Base-by-base conservation (phyloP, 2,329 filamentous ascomycete genomes). In the Thelonectria discophora region DNA sequence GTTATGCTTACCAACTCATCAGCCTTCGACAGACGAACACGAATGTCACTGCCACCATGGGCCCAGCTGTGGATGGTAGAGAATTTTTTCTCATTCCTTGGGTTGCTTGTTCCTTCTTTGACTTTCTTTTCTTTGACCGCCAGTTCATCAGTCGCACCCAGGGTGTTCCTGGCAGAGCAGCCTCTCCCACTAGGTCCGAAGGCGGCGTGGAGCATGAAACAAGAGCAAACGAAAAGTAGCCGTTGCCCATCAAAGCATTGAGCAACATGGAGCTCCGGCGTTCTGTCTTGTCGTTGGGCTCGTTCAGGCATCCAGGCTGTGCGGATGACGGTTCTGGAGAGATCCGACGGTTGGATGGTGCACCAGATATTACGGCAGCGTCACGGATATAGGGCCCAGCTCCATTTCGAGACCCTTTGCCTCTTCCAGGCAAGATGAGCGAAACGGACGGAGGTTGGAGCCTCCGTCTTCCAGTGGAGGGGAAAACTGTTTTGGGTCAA, bases 91-190 rank as follows among this genome's bases (percentile, higher is more conserved):
- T 57, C 46, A 42, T 24, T 54, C 48, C 53, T 30, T 30, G 27
- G 27, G 27, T 10, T 54, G 55, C 62, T 58, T 51, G 43, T 32
- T 57, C 47, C 51, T 50, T 62, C 50, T 47, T 45, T 20, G 58
- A 55, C 57, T 58, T 70, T 82, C 52, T 51, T 24, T 63, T 62
- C 62, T 60, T 70, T 82, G 80, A 82, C 80, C 81, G 81, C 81
- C 80, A 82, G 78, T 82, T 82, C 78, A 77, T 77, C 75, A 72
- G 46, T 52, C 45, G 51, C 55, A 58, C 57, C 58, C 65, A 70
- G 65, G 69, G 62, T 70, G 58, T 70, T 62, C 69, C 69, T 49
- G 54, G 66, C 61, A 63, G 46, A 53, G 50, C 42, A 47, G 34
- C 55, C 55, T 49, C 55, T 49, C 57, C 42, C 12, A 56, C 53